A percentile compares a stretch with the other conserved stretches of the same genome.
Conservation (phyloP, 257 asterid species). For the Solanum chaucha region DNA sequence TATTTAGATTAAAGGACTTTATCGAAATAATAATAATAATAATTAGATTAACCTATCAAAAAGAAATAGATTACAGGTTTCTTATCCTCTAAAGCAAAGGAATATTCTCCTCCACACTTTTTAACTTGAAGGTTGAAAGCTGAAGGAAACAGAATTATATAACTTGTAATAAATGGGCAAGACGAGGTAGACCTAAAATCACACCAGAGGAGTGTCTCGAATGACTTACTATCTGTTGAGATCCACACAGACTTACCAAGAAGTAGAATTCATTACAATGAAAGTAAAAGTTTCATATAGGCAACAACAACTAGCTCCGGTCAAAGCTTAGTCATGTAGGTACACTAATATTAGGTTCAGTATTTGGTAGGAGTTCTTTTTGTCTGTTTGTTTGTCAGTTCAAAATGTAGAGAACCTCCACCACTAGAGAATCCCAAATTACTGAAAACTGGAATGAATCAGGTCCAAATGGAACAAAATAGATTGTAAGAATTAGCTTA, state of each 20-base stretch:
- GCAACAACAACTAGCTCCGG: background rate
- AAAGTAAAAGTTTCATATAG: background rate
- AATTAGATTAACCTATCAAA: background rate
- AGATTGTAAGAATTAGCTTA: background rate
- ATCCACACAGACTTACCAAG: background rate
- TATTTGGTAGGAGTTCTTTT: background rate
- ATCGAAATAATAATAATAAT: background rate
- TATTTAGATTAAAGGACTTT: background rate
- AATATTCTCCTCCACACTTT: background rate
- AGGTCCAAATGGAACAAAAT: background rate
- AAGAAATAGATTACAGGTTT: background rate
- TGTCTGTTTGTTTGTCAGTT: background rate
- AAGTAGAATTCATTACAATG: background rate
- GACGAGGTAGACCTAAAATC: background rate
- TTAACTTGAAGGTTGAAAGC: background rate
- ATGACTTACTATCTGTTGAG: background rate
- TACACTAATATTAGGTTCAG: background rate
- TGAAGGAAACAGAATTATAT: background rate
- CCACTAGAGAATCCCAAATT: background rate
- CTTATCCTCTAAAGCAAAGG: background rate
- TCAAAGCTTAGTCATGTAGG: background rate
- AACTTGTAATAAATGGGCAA: background rate
- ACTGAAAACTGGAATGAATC: background rate
- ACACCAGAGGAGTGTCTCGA: background rate
- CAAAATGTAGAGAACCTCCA: background rate